Evolutionary conservation across 495 filamentous ascomycete genomes (phyloP), one percentile per base, ranked within the genome.

Genomic region (Aspergillus ellipticus): DNA sequence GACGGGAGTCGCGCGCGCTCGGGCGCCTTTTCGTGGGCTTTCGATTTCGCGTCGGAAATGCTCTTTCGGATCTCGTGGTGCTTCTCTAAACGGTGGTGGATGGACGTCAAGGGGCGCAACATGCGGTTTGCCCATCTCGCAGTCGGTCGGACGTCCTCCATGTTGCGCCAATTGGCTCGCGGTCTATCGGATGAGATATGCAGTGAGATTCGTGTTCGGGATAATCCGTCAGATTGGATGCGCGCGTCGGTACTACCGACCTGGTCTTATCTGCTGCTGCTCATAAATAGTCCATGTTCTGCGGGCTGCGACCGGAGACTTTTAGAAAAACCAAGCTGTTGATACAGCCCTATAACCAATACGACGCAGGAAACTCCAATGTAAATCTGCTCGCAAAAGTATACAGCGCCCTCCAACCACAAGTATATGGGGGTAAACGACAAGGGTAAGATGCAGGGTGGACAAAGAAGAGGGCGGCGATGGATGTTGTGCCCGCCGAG

Each of bases 61-160:
- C 69, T 69, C n/a, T 66, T 63, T 29, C 70, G 56, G 16, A 63
- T 73, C 33, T 75, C 69, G 29, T 75, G 62, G 49, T 78, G 71
- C 56, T 78, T 78, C 50, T 72, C 71, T 37, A 78, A 63, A 48
- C 75, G 71, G 42, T 68, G 74, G 54, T 75, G 72, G 53, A 77
- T 70, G 15, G 75, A 77, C 31, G 71, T 67, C 52, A 78, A 62
- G 29, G 75, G 75, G 61, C 75, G 75, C 53, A 78, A 62, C 60
- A 78, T 72, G 63, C 75, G 75, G 53, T 76, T 76, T 55, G 74
- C 75, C 75, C 75, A 78, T 69, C 67, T 72, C 45, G 75, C 74
- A 15, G 74, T 78, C 35, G 72, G 59, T 61, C 65, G 69, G 19
- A 74, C 55, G 50, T 78, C 74, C 39, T 73, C 73, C 75, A 78